Evolutionary conservation across 2,329 filamentous ascomycete genomes (phyloP).

Genomic region (Plenodomus biglobosus): DNA sequence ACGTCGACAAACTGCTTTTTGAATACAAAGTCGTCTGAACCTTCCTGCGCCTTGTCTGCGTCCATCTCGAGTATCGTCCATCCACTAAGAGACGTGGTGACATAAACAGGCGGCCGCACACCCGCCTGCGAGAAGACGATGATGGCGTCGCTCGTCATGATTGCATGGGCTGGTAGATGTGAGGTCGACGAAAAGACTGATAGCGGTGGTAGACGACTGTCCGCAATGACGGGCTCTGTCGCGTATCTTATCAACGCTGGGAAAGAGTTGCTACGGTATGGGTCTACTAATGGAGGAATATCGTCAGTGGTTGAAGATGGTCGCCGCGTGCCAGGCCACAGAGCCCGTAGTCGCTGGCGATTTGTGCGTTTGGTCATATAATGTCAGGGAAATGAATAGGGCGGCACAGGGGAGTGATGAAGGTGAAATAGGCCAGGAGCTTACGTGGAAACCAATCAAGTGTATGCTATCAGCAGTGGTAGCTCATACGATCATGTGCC

Average conservation of each 20-base stretch:
- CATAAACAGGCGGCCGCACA: slow-evolving; percentile 66
- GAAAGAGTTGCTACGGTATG: slow-evolving; percentile 4
- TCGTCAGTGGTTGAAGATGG: slow-evolving; percentile 33
- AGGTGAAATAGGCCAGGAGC: background rate
- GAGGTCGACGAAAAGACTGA: slow-evolving; percentile 4
- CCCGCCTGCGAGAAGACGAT: slow-evolving; percentile 64
- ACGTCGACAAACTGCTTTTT: slow-evolving; percentile 58
- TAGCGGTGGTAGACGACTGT: slow-evolving; percentile 1
- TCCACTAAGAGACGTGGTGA: slow-evolving; percentile 69
- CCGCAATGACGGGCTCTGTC: slow-evolving; percentile 10
- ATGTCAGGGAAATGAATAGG: slow-evolving; percentile 13
- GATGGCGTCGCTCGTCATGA: slow-evolving; percentile 46
- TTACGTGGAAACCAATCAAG: slow-evolving; percentile 6
- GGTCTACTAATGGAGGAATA: slow-evolving; percentile 22
- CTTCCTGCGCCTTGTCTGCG: slow-evolving; percentile 47
- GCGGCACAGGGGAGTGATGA: slow-evolving; percentile 16
- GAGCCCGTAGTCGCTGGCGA: slow-evolving; percentile 17
- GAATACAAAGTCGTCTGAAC: slow-evolving; percentile 61
- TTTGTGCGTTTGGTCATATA: slow-evolving; percentile 21
- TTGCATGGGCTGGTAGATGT: slow-evolving; percentile 3
- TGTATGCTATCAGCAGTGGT: slow-evolving; percentile 2
- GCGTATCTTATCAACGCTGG: slow-evolving; percentile 18
- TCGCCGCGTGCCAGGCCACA: slow-evolving; percentile 15
- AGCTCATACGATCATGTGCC: slow-evolving; percentile 6
- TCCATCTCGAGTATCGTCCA: slow-evolving; percentile 71